These are phyloP conservation scores for Brassica incana DNA, from an alignment of 345 rosid species.

Conservation along the genomic window DNA sequence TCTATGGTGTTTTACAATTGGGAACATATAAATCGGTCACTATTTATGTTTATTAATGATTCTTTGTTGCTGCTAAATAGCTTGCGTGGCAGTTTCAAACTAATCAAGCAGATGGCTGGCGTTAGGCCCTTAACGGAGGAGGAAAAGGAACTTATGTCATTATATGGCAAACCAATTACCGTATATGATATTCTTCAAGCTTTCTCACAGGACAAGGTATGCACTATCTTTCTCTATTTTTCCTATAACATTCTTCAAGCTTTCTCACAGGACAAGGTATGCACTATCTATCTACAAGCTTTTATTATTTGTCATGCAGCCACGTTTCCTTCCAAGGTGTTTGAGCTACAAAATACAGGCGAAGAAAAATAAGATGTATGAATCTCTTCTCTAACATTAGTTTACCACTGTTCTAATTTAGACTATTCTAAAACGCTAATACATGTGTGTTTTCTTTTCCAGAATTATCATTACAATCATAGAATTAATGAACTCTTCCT, in stretches of 20 bases:
- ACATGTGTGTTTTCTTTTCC: neutral
- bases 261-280: constrained; percentile 1
- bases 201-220: constrained; percentile 1
- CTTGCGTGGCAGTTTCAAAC: constrained; percentile 7
- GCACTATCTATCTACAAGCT: neutral
- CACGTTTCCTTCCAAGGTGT: neutral
- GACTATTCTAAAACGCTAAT: neutral
- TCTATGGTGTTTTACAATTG: neutral
- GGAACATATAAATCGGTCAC: neutral
- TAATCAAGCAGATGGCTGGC: constrained; percentile 19
- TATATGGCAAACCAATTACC: neutral
- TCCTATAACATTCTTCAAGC: neutral
- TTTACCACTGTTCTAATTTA: neutral
- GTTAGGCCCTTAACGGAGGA: neutral
- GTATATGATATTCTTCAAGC: neutral
- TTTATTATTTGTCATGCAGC: neutral
- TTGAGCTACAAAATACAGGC: neutral
- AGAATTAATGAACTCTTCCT: neutral
- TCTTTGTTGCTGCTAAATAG: neutral
- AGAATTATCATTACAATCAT: neutral
- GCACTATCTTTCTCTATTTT: neutral
- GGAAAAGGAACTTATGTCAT: neutral
- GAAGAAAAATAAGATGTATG: neutral
- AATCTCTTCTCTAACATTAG: neutral
- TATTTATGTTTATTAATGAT: neutral